phyloP scores from a whole-genome alignment of 345 rosid species.

The Sonneratia alba region DNA sequence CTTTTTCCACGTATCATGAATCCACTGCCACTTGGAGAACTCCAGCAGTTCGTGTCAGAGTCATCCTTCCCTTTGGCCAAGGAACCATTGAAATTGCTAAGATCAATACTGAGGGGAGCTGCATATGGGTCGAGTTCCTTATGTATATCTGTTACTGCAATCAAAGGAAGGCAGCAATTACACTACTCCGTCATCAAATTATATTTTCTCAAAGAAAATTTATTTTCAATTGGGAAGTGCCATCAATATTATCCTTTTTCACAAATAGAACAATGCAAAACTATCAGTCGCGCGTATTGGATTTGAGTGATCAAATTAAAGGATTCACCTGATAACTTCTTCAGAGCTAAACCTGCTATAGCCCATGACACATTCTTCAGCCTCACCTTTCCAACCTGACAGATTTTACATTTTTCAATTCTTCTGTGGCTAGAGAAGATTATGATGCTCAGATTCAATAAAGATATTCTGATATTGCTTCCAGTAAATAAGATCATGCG shows the following conservation, averaged over 20 bases:
- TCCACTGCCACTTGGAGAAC: constrained; percentile 72
- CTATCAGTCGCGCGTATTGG: no score
- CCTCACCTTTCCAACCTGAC: constrained; percentile 56
- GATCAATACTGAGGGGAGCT: constrained; percentile 41
- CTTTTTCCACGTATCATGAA: constrained; percentile 94
- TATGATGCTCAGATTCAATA: background rate
- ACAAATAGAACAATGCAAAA: background rate
- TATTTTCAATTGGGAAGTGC: no score
- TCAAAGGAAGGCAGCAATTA: background rate
- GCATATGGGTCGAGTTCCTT: constrained; percentile 52
- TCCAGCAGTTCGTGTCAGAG: constrained; percentile 81
- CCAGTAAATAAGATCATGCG: constrained; percentile 11
- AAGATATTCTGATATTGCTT: background rate
- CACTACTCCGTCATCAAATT: background rate
- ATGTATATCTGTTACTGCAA: constrained; percentile 47
- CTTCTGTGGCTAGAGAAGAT: background rate
- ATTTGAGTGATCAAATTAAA: constrained; percentile 3
- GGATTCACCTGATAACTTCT: constrained; percentile 59
- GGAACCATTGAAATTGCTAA: constrained; percentile 51
- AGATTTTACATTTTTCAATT: background rate
- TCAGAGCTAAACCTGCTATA: constrained; percentile 58
- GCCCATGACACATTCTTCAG: constrained; percentile 90
- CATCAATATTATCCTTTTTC: background rate
- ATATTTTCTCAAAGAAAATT: background rate
- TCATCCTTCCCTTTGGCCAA: constrained; percentile 50